phyloP scores from a whole-genome alignment of 179 eudicot species.

The Beta lomatogona region DNA sequence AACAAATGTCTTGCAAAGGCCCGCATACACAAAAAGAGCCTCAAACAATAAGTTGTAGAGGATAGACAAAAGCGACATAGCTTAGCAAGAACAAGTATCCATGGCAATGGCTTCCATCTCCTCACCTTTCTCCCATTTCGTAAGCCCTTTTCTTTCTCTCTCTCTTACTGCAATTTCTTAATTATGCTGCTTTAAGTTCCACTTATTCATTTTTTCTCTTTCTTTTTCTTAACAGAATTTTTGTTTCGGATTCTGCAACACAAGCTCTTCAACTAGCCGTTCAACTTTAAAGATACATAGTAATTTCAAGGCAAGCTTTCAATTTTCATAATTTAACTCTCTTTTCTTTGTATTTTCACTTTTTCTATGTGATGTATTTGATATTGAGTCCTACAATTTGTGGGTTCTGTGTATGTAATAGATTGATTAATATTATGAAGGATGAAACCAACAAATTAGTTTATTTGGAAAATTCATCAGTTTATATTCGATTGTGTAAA shows the following conservation, averaged over 20 bases:
- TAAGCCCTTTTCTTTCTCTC: conserved; percentile 11
- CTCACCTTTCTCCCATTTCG: conserved; percentile 2
- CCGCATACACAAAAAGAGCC: too few relatives aligned
- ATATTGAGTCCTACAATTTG: neutral
- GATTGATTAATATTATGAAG: neutral
- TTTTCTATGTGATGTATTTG: neutral
- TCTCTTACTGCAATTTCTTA: neutral
- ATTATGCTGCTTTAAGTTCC: neutral
- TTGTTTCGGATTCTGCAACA: neutral
- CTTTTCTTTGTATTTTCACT: neutral
- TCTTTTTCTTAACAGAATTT: conserved; percentile 12
- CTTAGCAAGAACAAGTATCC: neutral
- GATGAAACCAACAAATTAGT: neutral
- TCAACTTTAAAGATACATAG: neutral
- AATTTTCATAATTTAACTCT: neutral
- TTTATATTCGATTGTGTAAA: neutral
- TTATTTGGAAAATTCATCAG: neutral
- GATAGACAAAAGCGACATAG: neutral
- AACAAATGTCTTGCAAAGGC: too few relatives aligned
- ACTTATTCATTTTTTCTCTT: neutral
- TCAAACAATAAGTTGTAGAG: neutral
- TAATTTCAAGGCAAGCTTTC: conserved; percentile 19
- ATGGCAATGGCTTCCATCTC: conserved; percentile 7
- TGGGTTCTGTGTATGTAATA: neutral
- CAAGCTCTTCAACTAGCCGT: conserved; percentile 4